Conservation (phyloP, 352 stramenopile species). For the Sclerospora graminicola region DNA sequence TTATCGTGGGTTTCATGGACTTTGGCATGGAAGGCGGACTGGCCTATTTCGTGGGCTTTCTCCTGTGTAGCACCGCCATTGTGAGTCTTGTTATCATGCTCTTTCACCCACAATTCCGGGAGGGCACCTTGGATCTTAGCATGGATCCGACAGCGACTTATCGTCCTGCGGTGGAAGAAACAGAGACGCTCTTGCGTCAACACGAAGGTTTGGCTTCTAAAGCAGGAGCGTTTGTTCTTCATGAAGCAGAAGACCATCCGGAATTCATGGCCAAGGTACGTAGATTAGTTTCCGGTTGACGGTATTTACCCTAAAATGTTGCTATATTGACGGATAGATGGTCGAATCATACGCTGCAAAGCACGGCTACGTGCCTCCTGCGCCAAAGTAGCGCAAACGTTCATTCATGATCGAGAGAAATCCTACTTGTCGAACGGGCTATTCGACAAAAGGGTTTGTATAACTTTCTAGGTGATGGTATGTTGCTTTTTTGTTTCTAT, state of each 20-base stretch:
- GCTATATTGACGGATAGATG: constrained; percentile 18
- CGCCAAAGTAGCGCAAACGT: constrained; percentile 15
- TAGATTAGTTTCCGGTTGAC: too few relatives aligned
- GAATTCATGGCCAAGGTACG: constrained; percentile 61
- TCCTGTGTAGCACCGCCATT: constrained; percentile 72
- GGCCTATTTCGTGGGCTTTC: constrained; percentile 52
- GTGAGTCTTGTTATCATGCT: constrained; percentile 73
- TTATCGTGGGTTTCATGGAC: constrained; percentile 82
- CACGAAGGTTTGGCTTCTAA: constrained; percentile 51
- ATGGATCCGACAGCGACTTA: constrained; percentile 78
- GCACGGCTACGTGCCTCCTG: constrained; percentile 36
- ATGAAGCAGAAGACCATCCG: constrained; percentile 62
- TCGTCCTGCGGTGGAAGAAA: constrained; percentile 49
- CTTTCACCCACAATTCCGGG: constrained; percentile 81
- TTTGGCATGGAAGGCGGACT: constrained; percentile 78
- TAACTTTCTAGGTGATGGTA: too few relatives aligned
- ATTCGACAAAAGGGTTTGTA: too few relatives aligned
- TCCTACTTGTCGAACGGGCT: too few relatives aligned
- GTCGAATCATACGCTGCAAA: constrained; percentile 33
- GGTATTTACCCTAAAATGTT: too few relatives aligned
- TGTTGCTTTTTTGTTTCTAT: too few relatives aligned
- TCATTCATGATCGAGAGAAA: too few relatives aligned
- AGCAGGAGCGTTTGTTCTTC: constrained; percentile 52
- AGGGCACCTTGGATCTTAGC: constrained; percentile 45
- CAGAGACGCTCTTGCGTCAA: constrained; percentile 47